Evolutionary conservation across 345 rosid genomes (phyloP).

Genomic region (Syzygium oleosum): DNA sequence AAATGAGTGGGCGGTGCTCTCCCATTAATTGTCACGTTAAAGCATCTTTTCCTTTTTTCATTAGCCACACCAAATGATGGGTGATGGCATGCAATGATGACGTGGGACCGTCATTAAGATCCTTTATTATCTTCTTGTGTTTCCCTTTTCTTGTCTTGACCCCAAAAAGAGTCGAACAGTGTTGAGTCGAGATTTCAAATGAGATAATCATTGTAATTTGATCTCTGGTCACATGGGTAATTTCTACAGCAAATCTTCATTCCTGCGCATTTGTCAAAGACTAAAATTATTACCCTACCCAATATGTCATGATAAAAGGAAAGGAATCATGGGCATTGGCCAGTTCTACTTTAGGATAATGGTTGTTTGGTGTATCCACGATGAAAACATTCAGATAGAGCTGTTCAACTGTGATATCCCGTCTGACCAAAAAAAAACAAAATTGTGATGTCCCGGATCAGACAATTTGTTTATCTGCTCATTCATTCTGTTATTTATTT

Average conservation of each 20-base stretch:
- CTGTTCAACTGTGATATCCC: not conserved
- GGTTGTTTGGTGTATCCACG: not conserved
- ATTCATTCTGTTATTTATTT: not conserved
- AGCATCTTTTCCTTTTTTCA: slow-evolving; percentile 16
- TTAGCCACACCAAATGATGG: slow-evolving; percentile 16
- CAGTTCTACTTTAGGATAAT: not conserved
- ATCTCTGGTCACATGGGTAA: not conserved
- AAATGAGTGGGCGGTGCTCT: slow-evolving; percentile 2
- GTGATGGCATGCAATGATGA: slow-evolving; percentile 35
- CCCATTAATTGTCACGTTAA: slow-evolving; percentile 12
- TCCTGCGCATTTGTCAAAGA: not conserved
- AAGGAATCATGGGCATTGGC: not conserved
- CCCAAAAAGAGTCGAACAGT: not conserved
- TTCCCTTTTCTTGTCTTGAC: slow-evolving; percentile 14
- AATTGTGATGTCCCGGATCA: not conserved
- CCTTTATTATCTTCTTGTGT: not conserved
- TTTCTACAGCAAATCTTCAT: not conserved
- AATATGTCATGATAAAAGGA: not conserved
- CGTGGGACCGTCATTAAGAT: slow-evolving; percentile 23
- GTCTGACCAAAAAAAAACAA: too few species aligned
- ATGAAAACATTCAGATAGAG: not conserved
- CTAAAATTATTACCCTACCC: not conserved
- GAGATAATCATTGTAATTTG: not conserved
- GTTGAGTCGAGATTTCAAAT: not conserved
- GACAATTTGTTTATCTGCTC: not conserved